phyloP scores from a whole-genome alignment of 768 basidiomycete genomes.

The Tylopilus intermedius region DNA sequence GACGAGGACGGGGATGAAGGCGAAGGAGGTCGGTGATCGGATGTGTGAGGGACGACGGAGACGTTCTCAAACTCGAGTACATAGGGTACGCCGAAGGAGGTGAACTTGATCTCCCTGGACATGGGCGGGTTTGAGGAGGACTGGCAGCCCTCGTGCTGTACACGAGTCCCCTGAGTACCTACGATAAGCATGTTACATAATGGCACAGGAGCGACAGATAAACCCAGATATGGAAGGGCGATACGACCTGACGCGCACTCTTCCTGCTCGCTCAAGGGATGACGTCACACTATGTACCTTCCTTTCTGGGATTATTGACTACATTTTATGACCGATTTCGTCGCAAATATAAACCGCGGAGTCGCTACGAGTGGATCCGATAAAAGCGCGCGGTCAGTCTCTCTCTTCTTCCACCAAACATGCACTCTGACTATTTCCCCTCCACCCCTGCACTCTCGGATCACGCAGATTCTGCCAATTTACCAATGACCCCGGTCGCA shows the following conservation, averaged over 20 bases:
- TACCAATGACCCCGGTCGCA: slow-evolving; percentile 7
- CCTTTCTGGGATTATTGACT: slow-evolving; percentile 23
- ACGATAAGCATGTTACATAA: slow-evolving; percentile 14
- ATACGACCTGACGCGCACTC: no score
- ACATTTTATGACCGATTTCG: slow-evolving; percentile 9
- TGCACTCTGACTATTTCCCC: slow-evolving; percentile 23
- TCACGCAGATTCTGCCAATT: slow-evolving; percentile 1
- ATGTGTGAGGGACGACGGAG: slow-evolving; percentile 12
- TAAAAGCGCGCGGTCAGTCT: slow-evolving; percentile 2
- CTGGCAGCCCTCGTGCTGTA: no score
- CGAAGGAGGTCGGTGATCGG: not conserved
- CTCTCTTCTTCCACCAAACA: not conserved
- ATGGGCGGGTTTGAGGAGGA: slow-evolving; percentile 5
- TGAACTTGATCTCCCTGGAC: slow-evolving; percentile 26
- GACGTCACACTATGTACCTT: slow-evolving; percentile 29
- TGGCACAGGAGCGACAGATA: not conserved
- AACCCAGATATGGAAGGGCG: not conserved
- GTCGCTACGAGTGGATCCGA: slow-evolving; percentile 2
- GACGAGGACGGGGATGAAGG: slow-evolving; percentile 20
- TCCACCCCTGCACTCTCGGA: slow-evolving; percentile 28
- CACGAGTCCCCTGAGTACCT: no score
- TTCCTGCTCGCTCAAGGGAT: not conserved
- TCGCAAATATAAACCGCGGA: slow-evolving; percentile 21
- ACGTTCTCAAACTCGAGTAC: slow-evolving; percentile 28
- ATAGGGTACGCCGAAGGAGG: slow-evolving; percentile 27